A percentile compares a stretch with the other conserved stretches of the same genome.
phyloP scores from a whole-genome alignment of 805 yeast species.

The Candida fluviatilis region DNA sequence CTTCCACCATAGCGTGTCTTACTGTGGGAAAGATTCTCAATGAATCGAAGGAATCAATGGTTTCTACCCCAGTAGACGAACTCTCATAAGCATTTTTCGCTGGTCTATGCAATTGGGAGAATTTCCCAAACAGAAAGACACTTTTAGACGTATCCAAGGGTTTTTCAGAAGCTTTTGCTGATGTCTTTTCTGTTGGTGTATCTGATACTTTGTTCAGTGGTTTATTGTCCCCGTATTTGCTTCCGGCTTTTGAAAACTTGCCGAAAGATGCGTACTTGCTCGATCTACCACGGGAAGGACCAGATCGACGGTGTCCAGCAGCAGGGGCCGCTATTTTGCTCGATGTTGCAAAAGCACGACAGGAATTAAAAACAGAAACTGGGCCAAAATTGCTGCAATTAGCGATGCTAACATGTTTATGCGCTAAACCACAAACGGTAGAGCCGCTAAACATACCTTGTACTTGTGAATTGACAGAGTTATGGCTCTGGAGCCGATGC shows the following conservation, averaged over 20 bases:
- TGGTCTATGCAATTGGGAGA: constrained; percentile 44
- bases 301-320: not conserved
- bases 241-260: not conserved
- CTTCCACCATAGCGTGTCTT: constrained; percentile 52
- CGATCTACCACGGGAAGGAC: not conserved
- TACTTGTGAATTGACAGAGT: no score
- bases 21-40: constrained; percentile 65
- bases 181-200: no score
- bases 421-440: no score
- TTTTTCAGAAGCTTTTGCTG: not conserved
- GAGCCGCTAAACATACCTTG: no score
- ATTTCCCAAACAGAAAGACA: constrained; percentile 39
- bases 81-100: constrained; percentile 33
- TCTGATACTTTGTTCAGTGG: no score
- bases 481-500: no score
- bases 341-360: not conserved
- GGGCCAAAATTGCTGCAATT: not conserved
- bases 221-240: no score
- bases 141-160: not conserved
- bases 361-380: not conserved
- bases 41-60: constrained; percentile 61
- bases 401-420: no score
- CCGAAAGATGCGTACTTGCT: not conserved
- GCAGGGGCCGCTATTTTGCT: not conserved
- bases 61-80: constrained; percentile 25